These are phyloP conservation scores for Suhomyces coccinellae DNA, from an alignment of 1,139 yeast species.

Conservation along the genomic window DNA sequence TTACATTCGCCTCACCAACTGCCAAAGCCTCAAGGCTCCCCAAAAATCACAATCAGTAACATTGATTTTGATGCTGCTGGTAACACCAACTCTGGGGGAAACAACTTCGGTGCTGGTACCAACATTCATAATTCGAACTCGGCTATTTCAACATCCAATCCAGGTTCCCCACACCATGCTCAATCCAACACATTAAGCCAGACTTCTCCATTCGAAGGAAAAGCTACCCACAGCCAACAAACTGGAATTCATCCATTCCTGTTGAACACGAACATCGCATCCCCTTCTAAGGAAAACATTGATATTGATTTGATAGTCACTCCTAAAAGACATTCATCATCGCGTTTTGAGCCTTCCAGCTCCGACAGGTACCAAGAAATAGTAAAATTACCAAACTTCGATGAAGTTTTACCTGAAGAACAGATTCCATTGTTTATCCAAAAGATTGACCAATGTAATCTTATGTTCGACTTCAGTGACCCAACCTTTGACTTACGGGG, in stretches of 20 bases:
- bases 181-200: conserved; percentile 4
- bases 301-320: conserved; percentile 53
- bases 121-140: conserved; percentile 23
- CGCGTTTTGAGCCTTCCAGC: conserved; percentile 82
- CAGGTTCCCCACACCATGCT: conserved; percentile 23
- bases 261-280: conserved; percentile 42
- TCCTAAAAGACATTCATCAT: conserved; percentile 92
- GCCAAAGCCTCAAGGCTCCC: conserved; percentile 23
- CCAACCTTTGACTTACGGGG: conserved; percentile 91
- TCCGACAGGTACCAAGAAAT: conserved; percentile 65
- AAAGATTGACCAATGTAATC: conserved; percentile 91
- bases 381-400: conserved; percentile 81
- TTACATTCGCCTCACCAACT: conserved; percentile 16
- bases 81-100: conserved; percentile 19
- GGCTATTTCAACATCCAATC: conserved; percentile 34
- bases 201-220: conserved; percentile 18
- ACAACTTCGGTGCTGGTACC: conserved; percentile 20
- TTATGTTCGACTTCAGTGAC: conserved; percentile 90
- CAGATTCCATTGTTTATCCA: conserved; percentile 79
- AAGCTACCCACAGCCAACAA: conserved; percentile 28
- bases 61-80: conserved; percentile 15
- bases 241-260: conserved; percentile 32
- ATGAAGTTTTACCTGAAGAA: conserved; percentile 86
- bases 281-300: conserved; percentile 46
- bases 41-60: conserved; percentile 31